Evolutionary conservation across 441 rosid genomes (phyloP), one percentile per base, ranked within the genome.

Genomic region (Erysimum cheiri): DNA sequence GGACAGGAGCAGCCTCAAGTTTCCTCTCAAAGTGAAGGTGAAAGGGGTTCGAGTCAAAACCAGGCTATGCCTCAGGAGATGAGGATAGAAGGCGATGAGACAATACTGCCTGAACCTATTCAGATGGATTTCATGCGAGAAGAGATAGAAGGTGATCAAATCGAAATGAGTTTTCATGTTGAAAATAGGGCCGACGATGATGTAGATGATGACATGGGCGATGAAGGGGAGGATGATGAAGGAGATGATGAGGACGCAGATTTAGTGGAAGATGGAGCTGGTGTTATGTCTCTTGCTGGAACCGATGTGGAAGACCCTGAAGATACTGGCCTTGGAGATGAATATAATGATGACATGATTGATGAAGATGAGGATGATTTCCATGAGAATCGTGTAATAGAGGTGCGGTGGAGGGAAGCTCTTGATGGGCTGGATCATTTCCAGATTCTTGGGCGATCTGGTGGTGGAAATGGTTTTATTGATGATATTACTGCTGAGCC

Each of bases 321-420:
- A 81, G 99, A 95, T 80, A 67, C 88, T 75, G 98, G 92, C 58
- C 80, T 89, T 82, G 96, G 90, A 69, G 99, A 89, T 87, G 98
- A 90, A 69, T 92, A 81, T 80, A 88, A 87, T 71, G 97, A 90
- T 85, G 96, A 95, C 55, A 88, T 95, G 97, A 79, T 90, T 69
- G 99, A 95, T 74, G 99, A 95, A 80, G 99, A 90, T 56, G 97
- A 92, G 69, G 99, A 89, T 69, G 99, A 92, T 78, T 92, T 90
- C 79, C 92, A 89, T 73, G 98, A 88, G 83, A 87, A 84, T 69
- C 93, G 87, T 22, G 96, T 90, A 29, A 88, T 92, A 81, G 98
- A 91, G 81, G 97, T 89, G 56, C 81, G 96, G 80, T 90, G 96
- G 99, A 88, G 98, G 82, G 99, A 87, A 80, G 95, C 95, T 66